Base-by-base conservation (phyloP, 2,329 filamentous ascomycete genomes). In the Neofusicoccum umdonicola region DNA sequence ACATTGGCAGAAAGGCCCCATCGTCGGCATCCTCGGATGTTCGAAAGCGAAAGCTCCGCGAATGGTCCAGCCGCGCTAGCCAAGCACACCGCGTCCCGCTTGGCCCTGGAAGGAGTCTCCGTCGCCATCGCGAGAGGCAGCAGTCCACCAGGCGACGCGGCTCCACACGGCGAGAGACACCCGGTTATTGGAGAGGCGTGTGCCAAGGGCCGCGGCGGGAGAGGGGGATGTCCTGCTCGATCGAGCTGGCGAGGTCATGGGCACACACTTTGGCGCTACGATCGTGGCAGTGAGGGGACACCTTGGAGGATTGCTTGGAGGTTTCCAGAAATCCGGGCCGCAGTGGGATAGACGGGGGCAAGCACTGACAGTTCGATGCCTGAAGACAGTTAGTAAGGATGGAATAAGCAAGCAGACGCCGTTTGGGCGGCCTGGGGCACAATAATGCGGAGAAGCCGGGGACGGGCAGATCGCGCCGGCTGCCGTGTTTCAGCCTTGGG, bases 381-480 rank as follows among this genome's bases (percentile, higher is more conserved):
- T 27, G 52, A 17, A 44, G 52, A 13, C 39, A 57, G 52, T 57
- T 44, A 57, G 39, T n/a, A 41, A 44, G 39, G 22, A 12, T 15
- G 17, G 51, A 56, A 41, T 41, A 41, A 42, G 51, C 51, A 54
- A 19, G 48, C 48, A 31, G 4, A 7, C 6, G 31, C 34, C 17
- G 35, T 42, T 41, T 31, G 27, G 27, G 27, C 27, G 27, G 39
- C 8, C 13, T 19, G 19, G 48, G 22, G 15, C 31, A 27, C 15
- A 6, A 42, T 56, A 6, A 42, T 56, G 52, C 52, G 52, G 52
- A 56, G 52, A 56, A 54, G 35, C 51, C 35, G 51, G 51, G 50
- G 48, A 19, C 27, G 9, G 34, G 50, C 48, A 31, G 31, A 51
- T n/a, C 12, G 47, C 47, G 50, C 34, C 52, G 52, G 52, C 37